Evolutionary conservation across 345 rosid species (phyloP).

Genomic region (Ricinus communis): DNA sequence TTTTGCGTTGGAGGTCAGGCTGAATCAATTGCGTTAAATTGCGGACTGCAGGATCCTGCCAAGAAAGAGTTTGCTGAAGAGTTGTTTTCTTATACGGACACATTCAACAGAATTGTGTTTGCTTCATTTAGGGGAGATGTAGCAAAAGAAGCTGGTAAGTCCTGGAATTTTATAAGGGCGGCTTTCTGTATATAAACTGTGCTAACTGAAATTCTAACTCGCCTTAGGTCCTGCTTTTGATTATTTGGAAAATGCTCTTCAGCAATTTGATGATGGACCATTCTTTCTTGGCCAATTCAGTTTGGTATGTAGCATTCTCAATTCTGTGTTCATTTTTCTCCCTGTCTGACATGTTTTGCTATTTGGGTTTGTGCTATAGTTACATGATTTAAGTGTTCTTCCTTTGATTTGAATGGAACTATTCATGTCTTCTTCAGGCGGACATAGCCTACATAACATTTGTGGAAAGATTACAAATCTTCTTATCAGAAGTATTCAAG

Average conservation of each 20-base stretch:
- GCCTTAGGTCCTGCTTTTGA: slow-evolving; percentile 65
- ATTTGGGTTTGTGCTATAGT: too few relatives aligned
- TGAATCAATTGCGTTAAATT: slow-evolving; percentile 16
- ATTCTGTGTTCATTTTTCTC: neutral
- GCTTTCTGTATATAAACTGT: neutral
- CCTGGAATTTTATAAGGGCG: neutral
- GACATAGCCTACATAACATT: slow-evolving; percentile 75
- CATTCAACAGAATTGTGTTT: slow-evolving; percentile 40
- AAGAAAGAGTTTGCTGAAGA: slow-evolving; percentile 63
- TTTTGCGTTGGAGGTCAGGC: neutral
- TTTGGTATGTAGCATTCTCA: slow-evolving; percentile 43
- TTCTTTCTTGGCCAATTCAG: slow-evolving; percentile 84
- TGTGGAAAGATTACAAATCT: slow-evolving; percentile 58
- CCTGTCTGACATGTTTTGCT: neutral
- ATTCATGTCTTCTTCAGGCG: slow-evolving; percentile 44
- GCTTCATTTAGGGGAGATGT: slow-evolving; percentile 68
- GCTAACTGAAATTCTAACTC: slow-evolving; percentile 14
- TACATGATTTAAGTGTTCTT: neutral
- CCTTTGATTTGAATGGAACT: neutral
- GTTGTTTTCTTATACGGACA: slow-evolving; percentile 53
- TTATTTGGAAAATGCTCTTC: slow-evolving; percentile 63
- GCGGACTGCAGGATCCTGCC: slow-evolving; percentile 70
- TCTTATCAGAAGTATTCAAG: slow-evolving; percentile 49
- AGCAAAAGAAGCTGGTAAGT: slow-evolving; percentile 52
- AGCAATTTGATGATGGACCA: slow-evolving; percentile 73